Conservation (phyloP, 192 early-diverging fungal species). For the Entomortierella chlamydospora region DNA sequence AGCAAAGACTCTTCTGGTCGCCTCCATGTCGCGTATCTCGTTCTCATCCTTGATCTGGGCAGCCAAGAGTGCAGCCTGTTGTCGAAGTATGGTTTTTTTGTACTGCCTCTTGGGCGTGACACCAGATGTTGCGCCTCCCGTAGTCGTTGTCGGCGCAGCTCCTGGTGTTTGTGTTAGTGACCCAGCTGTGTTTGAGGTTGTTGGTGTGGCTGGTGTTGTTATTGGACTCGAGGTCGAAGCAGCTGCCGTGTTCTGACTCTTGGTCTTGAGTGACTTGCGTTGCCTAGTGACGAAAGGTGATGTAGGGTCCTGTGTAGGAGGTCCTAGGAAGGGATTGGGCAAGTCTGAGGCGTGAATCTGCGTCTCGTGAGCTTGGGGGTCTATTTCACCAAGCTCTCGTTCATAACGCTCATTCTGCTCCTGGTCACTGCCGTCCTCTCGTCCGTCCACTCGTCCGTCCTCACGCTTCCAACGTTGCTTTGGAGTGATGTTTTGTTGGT, state of each 20-base stretch:
- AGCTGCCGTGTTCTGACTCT: neutral
- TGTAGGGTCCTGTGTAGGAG: neutral
- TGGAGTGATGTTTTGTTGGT: neutral
- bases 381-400: neutral
- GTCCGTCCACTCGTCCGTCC: neutral
- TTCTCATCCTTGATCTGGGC: conserved; percentile 48
- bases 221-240: neutral
- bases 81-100: conserved; percentile 45
- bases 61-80: conserved; percentile 43
- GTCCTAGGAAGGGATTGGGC: neutral
- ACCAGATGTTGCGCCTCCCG: neutral
- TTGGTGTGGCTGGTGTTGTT: neutral
- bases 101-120: conserved; percentile 30
- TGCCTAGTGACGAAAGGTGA: neutral
- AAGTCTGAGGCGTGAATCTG: neutral
- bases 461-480: neutral
- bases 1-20: conserved; percentile 28
- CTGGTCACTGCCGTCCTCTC: neutral
- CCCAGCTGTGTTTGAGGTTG: neutral
- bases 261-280: neutral
- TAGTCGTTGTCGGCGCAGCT: neutral
- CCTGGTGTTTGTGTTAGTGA: neutral
- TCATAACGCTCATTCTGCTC: neutral
- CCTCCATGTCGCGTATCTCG: conserved; percentile 27
- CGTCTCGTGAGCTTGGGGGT: neutral